Conservation (phyloP, 306 rosid species). For the Arachis stenosperma region DNA sequence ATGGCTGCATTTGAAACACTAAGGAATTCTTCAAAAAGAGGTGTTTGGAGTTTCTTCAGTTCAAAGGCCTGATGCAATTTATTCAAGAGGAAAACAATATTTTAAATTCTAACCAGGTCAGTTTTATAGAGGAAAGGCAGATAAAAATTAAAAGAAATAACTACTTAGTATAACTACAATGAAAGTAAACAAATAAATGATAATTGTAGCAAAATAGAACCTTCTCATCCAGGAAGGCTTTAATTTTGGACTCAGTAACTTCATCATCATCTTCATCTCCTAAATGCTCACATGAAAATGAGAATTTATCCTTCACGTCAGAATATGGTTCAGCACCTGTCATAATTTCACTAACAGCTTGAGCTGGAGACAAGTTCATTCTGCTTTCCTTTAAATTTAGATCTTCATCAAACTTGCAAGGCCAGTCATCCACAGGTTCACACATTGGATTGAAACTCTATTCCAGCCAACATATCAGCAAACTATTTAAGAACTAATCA, state of each 20-base stretch:
- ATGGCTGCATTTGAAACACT: constrained; percentile 59
- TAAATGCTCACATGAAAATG: constrained; percentile 63
- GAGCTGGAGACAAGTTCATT: constrained; percentile 49
- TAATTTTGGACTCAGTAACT: constrained; percentile 82
- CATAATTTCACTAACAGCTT: constrained; percentile 45
- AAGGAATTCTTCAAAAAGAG: constrained; percentile 81
- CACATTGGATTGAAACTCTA: constrained; percentile 87
- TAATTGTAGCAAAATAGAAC: constrained; percentile 45
- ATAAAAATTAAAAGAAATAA: constrained; percentile 22
- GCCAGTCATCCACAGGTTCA: constrained; percentile 77
- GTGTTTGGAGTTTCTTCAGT: constrained; percentile 83
- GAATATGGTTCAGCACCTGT: constrained; percentile 43
- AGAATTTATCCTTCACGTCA: constrained; percentile 50
- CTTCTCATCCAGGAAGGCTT: constrained; percentile 88
- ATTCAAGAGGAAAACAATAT: constrained; percentile 27
- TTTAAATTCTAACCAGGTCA: constrained; percentile 23
- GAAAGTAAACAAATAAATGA: constrained; percentile 32
- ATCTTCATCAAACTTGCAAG: constrained; percentile 61
- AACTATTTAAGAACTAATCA: constrained; percentile 23
- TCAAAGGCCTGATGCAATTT: constrained; percentile 67
- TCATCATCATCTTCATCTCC: constrained; percentile 85
- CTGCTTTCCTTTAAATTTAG: constrained; percentile 53
- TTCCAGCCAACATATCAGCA: constrained; percentile 40
- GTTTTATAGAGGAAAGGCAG: constrained; percentile 26
- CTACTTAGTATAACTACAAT: constrained; percentile 14